Evolutionary conservation across 1,139 yeast species (phyloP), one percentile per base, ranked within the genome.

Genomic region (Suhomyces chickasaworum): DNA sequence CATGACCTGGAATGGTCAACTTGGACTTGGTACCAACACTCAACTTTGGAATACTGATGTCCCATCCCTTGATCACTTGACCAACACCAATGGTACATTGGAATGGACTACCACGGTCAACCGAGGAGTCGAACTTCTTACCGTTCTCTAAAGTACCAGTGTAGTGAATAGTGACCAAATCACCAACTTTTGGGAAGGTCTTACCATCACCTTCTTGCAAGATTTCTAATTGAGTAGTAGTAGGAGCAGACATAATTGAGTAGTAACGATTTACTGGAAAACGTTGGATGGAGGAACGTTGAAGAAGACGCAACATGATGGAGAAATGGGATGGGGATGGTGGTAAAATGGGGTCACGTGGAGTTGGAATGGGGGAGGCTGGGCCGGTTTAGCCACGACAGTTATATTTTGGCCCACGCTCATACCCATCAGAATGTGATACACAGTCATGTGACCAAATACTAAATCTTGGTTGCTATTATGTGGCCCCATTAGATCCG

Each of bases 11-110:
- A 61, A 91, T 89, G 59, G 95, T 89, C 66, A 93, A 77, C 65
- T 86, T 80, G 46, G 97, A 96, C 75, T 86, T 86, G 70, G 95
- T 89, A 58, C 98, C 98, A 49, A 90, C 79, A 48, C 95, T 86
- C 69, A 93, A 80, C 70, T 89, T 84, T 49, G 96, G 96, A 65
- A 89, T 88, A 53, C 86, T 96, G 64, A 83, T 87, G 66, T 91
- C 98, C 98, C 98, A 91, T 54, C 98, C 98, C 62, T 82, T 80
- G 72, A 91, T 91, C 55, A 91, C 97, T 73, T 87, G 96, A 52
- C 98, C 97, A 57, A 88, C 96, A 66, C 98, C 98, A 67, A 91
- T 87, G 69, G 76, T 75, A 70, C 95, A 87, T 68, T 89, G 89
- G 83, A 93, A 91, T 55, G 98, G 97, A 70, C 84, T 80, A 61